phyloP scores from a whole-genome alignment of 1,139 yeast species.

The Geotrichum siamense region DNA sequence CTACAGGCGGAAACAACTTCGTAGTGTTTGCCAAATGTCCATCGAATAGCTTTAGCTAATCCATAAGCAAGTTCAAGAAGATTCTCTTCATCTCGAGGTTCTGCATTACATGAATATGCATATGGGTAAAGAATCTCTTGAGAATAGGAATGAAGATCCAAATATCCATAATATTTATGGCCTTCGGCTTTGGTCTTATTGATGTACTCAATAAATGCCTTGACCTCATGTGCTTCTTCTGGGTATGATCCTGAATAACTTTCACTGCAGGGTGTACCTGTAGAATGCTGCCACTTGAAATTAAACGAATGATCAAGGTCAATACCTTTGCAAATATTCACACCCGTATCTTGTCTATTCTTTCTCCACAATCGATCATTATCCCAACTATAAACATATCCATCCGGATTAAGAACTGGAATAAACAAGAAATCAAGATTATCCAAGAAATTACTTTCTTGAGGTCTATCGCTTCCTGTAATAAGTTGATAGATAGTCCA shows the following conservation, averaged over 20 bases:
- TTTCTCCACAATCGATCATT: slow-evolving; percentile 82
- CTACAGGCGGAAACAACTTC: slow-evolving; percentile 71
- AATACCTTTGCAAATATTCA: slow-evolving; percentile 66
- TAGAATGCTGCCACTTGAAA: slow-evolving; percentile 55
- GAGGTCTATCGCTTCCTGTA: slow-evolving; percentile 36
- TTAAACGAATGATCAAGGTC: slow-evolving; percentile 84
- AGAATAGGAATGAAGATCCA: slow-evolving; percentile 79
- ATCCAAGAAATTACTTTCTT: slow-evolving; percentile 29
- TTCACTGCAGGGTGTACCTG: slow-evolving; percentile 56
- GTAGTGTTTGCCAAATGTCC: slow-evolving; percentile 55
- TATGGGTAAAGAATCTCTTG: slow-evolving; percentile 79
- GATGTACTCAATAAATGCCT: slow-evolving; percentile 55
- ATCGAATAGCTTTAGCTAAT: slow-evolving; percentile 61
- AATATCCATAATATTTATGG: slow-evolving; percentile 63
- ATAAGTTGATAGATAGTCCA: slow-evolving; percentile 53
- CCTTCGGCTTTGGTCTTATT: slow-evolving; percentile 44
- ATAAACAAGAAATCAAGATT: slow-evolving; percentile 63
- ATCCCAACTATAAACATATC: slow-evolving; percentile 77
- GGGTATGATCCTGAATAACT: slow-evolving; percentile 69
- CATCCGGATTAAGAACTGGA: slow-evolving; percentile 88
- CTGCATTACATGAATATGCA: slow-evolving; percentile 65
- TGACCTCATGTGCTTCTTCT: slow-evolving; percentile 70
- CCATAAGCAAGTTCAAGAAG: slow-evolving; percentile 77
- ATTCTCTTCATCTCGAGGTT: slow-evolving; percentile 74
- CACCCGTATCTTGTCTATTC: slow-evolving; percentile 68